Conservation (phyloP, 306 rosid genomes). For the Sicyos baderoa region DNA sequence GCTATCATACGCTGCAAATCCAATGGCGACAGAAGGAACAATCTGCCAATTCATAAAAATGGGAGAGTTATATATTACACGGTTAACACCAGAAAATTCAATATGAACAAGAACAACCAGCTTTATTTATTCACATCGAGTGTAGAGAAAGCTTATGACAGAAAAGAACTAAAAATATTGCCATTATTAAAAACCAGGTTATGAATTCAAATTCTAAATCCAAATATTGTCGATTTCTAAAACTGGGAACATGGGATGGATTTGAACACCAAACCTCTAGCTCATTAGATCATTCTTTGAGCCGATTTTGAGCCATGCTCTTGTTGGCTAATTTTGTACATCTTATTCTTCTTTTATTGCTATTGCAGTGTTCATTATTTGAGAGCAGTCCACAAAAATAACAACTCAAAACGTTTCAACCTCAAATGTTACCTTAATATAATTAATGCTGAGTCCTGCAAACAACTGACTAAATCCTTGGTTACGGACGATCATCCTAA, state of each 20-base stretch:
- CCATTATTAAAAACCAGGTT: no score
- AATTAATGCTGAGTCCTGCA: conserved; percentile 88
- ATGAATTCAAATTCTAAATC: no score
- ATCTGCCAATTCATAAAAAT: conserved; percentile 36
- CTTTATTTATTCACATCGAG: no score
- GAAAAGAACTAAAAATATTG: no score
- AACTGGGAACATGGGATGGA: no score
- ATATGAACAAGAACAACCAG: neutral
- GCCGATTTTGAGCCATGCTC: no score
- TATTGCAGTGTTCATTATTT: neutral
- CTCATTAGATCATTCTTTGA: no score
- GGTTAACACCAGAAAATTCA: no score
- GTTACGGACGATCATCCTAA: conserved; percentile 43
- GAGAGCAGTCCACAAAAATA: neutral
- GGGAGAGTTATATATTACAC: neutral
- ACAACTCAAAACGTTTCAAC: neutral
- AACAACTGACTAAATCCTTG: conserved; percentile 92
- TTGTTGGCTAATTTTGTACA: no score
- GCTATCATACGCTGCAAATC: conserved; percentile 73
- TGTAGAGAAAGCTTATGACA: no score
- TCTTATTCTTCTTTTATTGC: no score
- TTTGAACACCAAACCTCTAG: neutral
- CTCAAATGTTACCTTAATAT: conserved; percentile 59
- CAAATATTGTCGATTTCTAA: no score
- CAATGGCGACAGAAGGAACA: conserved; percentile 90